A percentile compares a stretch with the other conserved stretches of the same genome.
Conservation (phyloP, 768 basidiomycete genomes). For the Steccherinum ochraceum region DNA sequence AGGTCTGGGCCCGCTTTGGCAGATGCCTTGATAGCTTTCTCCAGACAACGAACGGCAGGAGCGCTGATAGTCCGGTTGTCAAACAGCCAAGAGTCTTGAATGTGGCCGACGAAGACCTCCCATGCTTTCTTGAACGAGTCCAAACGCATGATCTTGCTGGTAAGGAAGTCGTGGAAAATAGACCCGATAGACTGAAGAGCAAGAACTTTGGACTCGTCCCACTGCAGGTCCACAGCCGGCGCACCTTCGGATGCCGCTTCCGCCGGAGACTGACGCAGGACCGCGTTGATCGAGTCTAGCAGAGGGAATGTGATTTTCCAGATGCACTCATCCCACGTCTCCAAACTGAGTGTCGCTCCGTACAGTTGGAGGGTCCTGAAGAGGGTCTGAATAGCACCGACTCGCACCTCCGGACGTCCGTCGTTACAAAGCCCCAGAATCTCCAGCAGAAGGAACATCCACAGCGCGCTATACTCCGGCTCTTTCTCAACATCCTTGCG, state of each 20-base stretch:
- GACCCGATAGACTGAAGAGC: constrained; percentile 80
- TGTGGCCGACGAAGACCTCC: constrained; percentile 64
- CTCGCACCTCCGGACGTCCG: constrained; percentile 78
- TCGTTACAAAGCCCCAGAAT: constrained; percentile 82
- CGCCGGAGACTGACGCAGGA: constrained; percentile 36
- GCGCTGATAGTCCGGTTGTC: constrained; percentile 66
- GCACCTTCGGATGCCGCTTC: constrained; percentile 10
- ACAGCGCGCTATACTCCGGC: constrained; percentile 75
- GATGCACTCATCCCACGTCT: constrained; percentile 88
- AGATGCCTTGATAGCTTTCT: constrained; percentile 67
- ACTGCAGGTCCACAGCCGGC: constrained; percentile 42
- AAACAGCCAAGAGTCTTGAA: constrained; percentile 63
- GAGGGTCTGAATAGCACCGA: constrained; percentile 91
- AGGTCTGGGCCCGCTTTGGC: constrained; percentile 24
- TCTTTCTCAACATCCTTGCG: constrained; percentile 58
- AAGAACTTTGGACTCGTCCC: constrained; percentile 86
- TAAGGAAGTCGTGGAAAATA: constrained; percentile 77
- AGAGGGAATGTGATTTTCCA: constrained; percentile 89
- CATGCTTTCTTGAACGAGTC: constrained; percentile 66
- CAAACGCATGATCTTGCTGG: constrained; percentile 66
- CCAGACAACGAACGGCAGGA: constrained; percentile 79
- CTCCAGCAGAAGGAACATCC: constrained; percentile 88
- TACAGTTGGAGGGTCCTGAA: constrained; percentile 94
- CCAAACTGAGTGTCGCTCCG: constrained; percentile 73
- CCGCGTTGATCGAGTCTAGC: constrained; percentile 58